Evolutionary conservation across 257 asterid species (phyloP).

Genomic region (Solanum arcanum): DNA sequence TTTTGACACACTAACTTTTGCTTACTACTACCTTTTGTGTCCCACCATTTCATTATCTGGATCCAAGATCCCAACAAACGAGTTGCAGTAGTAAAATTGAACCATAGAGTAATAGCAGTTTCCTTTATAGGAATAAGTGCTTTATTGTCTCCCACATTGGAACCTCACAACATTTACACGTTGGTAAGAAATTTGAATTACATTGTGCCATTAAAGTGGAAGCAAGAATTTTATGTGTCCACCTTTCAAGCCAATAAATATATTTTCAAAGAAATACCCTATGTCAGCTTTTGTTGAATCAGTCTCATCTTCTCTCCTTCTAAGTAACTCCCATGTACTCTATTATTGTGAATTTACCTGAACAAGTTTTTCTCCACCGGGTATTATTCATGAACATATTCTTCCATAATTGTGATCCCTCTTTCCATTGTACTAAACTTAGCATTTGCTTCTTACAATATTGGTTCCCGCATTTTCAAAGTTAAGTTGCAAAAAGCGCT

Average conservation of each 20-base stretch:
- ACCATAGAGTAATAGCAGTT: background rate
- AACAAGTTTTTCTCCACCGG: background rate
- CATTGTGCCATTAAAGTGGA: background rate
- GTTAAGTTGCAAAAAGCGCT: no score
- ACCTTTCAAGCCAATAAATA: background rate
- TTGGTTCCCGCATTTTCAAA: no score
- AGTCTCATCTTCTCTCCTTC: background rate
- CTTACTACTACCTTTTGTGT: background rate
- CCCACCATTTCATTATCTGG: background rate
- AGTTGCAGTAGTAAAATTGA: background rate
- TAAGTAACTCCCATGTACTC: background rate
- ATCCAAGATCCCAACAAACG: background rate
- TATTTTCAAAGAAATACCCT: background rate
- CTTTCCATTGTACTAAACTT: no score
- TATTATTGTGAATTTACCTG: background rate
- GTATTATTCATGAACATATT: no score
- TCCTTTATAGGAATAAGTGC: no score
- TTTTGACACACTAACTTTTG: background rate
- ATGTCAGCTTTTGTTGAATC: no score
- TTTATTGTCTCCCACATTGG: background rate
- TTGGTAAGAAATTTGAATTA: no score
- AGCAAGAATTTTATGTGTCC: background rate
- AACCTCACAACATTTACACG: background rate
- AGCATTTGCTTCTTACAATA: no score
- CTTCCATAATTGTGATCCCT: no score